Percentiles rank a stretch among this genome's conserved stretches.
Conservation (phyloP, 352 stramenopile genomes). For the Achlya hypogyna region DNA sequence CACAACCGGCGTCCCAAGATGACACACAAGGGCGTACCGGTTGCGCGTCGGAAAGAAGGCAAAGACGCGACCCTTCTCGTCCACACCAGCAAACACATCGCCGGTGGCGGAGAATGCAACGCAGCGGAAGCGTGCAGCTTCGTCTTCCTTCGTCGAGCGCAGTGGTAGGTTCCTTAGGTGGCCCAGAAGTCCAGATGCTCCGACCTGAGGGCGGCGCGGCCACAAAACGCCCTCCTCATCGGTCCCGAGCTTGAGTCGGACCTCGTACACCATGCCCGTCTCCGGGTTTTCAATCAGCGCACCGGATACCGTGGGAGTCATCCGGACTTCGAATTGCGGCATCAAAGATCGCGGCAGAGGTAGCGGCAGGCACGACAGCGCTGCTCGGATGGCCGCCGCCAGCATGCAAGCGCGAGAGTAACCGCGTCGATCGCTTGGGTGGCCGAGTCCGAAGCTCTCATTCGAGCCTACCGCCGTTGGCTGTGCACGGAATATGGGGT, state of each 20-base stretch:
- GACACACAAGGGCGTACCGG: constrained; percentile 61
- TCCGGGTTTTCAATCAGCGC: background rate
- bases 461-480: too few species aligned
- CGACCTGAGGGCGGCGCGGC: constrained; percentile 57
- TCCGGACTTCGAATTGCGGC: background rate
- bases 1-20: constrained; percentile 46
- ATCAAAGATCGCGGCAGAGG: background rate
- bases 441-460: too few species aligned
- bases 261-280: constrained; percentile 18
- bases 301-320: background rate
- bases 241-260: constrained; percentile 42
- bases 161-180: constrained; percentile 51
- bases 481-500: too few species aligned
- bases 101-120: constrained; percentile 60
- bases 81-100: constrained; percentile 51
- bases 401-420: background rate
- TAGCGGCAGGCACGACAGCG: too few species aligned
- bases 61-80: constrained; percentile 74
- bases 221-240: constrained; percentile 69
- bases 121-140: constrained; percentile 37
- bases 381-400: too few species aligned
- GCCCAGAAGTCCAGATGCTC: constrained; percentile 54
- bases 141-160: constrained; percentile 41
- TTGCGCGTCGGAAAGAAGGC: constrained; percentile 70
- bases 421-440: too few species aligned